Evolutionary conservation across 805 yeast species (phyloP).

Genomic region (Sungouiella blattae): DNA sequence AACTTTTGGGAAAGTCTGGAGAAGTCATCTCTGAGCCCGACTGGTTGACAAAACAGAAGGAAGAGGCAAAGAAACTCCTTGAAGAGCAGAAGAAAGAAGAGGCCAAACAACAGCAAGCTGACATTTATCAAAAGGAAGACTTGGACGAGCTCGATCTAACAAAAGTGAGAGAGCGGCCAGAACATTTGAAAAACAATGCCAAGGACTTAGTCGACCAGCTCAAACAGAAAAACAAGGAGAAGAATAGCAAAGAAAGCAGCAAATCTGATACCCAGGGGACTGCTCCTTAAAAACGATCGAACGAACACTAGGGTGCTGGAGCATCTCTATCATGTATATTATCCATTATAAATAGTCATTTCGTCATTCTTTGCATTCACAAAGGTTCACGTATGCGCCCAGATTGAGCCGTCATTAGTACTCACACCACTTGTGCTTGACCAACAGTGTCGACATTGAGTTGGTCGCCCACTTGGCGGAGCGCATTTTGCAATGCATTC

Average conservation of each 20-base stretch:
- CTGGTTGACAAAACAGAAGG: background rate
- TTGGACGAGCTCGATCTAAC: background rate
- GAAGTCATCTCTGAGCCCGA: slow-evolving; percentile 3
- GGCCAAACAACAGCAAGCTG: background rate
- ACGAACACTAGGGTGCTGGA: background rate
- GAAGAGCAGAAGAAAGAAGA: too few species aligned
- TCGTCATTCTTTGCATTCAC: slow-evolving; percentile 1
- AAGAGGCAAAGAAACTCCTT: too few species aligned
- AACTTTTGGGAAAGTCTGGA: slow-evolving; percentile 10
- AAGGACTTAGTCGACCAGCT: slow-evolving; percentile 3
- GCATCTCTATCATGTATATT: background rate
- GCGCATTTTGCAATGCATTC: slow-evolving; percentile 20
- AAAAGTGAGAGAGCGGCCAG: background rate
- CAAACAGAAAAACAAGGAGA: background rate
- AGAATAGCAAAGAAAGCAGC: background rate
- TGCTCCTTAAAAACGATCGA: too few species aligned
- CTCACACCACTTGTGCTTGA: too few species aligned
- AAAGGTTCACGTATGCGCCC: too few species aligned
- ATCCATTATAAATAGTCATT: slow-evolving; percentile 7
- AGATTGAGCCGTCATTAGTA: too few species aligned
- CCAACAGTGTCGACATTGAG: slow-evolving; percentile 18
- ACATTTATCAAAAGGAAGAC: background rate
- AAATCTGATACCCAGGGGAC: background rate
- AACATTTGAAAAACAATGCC: slow-evolving; percentile 4
- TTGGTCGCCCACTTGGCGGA: slow-evolving; percentile 21